Percentiles rank a stretch among this genome's conserved stretches.
Evolutionary conservation across 208 protist species (phyloP).

Genomic region (Porcisia hertigi): DNA sequence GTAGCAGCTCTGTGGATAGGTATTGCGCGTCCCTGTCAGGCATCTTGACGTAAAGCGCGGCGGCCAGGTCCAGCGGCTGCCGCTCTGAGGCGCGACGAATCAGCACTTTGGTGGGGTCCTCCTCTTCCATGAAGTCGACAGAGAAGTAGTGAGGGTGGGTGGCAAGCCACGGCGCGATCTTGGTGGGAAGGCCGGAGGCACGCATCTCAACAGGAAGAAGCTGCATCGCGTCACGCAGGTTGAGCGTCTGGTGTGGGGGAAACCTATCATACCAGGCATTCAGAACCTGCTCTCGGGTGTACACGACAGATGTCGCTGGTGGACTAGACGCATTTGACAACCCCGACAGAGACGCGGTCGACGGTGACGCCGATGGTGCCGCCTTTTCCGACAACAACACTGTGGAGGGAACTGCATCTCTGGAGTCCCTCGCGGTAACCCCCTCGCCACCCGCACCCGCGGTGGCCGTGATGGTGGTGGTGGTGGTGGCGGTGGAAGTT

Average conservation of each 20-base stretch:
- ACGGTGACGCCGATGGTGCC: not conserved
- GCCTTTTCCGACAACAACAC: not conserved
- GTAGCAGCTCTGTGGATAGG: slow-evolving; percentile 31
- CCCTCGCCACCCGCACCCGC: not conserved
- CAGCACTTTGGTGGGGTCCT: slow-evolving; percentile 47
- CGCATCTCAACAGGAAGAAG: slow-evolving; percentile 62
- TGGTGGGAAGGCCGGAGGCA: slow-evolving; percentile 38
- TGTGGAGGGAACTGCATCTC: not conserved
- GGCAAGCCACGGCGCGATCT: slow-evolving; percentile 64
- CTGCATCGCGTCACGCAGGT: slow-evolving; percentile 47
- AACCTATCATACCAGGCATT: slow-evolving; percentile 81
- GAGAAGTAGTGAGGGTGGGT: slow-evolving; percentile 62
- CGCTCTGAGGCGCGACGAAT: slow-evolving; percentile 62
- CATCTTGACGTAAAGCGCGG: slow-evolving; percentile 54
- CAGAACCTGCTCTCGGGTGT: slow-evolving; percentile 58
- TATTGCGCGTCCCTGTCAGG: slow-evolving; percentile 26
- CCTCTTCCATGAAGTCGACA: slow-evolving; percentile 58
- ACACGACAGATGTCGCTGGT: slow-evolving; percentile 22
- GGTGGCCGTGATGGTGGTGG: not conserved
- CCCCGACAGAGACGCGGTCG: too few species aligned
- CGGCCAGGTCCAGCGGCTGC: slow-evolving; percentile 65
- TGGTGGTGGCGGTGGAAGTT: not conserved
- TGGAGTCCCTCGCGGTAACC: not conserved
- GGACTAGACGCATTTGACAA: not conserved
- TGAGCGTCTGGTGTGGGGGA: slow-evolving; percentile 52